Evolutionary conservation across 306 rosid species (phyloP).

Genomic region (Trifolium dubium): DNA sequence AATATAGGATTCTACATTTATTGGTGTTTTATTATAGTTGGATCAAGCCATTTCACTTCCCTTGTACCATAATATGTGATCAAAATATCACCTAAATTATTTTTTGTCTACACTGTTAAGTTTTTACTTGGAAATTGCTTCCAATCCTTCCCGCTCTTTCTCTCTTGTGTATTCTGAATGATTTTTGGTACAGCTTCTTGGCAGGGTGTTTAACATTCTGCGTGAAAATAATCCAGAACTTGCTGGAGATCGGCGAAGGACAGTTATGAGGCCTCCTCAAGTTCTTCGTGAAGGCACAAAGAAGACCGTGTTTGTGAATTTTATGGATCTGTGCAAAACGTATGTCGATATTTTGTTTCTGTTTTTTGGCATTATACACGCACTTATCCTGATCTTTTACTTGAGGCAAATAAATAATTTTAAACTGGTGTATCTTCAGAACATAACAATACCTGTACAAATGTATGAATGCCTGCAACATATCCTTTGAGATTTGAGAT

Average conservation of each 20-base stretch:
- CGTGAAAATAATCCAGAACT: constrained; percentile 95
- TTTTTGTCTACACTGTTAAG: neutral
- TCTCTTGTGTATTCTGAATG: constrained; percentile 4
- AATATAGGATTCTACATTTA: constrained; percentile 5
- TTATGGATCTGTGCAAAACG: constrained; percentile 96
- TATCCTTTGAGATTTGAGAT: neutral
- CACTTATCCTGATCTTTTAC: constrained; percentile 28
- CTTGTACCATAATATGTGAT: neutral
- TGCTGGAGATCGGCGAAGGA: constrained; percentile 87
- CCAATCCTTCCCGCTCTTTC: neutral
- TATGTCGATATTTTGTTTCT: constrained; percentile 40
- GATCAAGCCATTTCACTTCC: neutral
- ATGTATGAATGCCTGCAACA: neutral
- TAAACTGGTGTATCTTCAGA: neutral
- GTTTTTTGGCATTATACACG: neutral
- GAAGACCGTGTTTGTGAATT: constrained; percentile 95
- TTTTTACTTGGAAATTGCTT: constrained; percentile 3
- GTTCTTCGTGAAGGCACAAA: constrained; percentile 99
- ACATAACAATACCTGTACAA: neutral
- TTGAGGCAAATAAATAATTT: neutral
- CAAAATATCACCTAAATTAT: constrained; percentile 3
- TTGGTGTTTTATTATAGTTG: neutral
- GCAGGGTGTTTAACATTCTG: constrained; percentile 89
- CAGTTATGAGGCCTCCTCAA: constrained; percentile 99
- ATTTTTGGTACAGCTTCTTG: constrained; percentile 73